Evolutionary conservation across 306 rosid species (phyloP).

Genomic region (Chamaecrista fasciculata): DNA sequence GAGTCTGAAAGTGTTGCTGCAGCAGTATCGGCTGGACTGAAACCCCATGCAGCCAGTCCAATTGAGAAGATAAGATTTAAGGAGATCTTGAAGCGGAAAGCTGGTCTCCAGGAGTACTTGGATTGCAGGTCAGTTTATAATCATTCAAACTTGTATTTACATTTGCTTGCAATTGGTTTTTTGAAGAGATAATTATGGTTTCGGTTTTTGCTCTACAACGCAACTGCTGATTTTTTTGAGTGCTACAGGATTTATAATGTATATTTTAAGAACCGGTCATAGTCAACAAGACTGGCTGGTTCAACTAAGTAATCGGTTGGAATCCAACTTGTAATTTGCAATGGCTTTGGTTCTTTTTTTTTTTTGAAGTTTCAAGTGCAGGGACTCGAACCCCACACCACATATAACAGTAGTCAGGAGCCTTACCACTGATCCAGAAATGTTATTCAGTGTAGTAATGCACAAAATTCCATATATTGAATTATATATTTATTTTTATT

Average conservation of each 20-base stretch:
- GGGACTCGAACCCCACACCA: too few relatives aligned
- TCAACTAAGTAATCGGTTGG: too few relatives aligned
- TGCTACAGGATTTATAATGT: slow-evolving; percentile 4
- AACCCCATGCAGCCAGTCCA: slow-evolving; percentile 75
- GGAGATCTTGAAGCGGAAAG: slow-evolving; percentile 87
- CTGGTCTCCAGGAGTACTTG: slow-evolving; percentile 89
- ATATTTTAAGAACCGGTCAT: background rate
- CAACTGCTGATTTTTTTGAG: background rate
- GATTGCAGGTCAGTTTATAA: slow-evolving; percentile 72
- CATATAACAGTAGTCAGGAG: too few relatives aligned
- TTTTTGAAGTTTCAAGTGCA: too few relatives aligned
- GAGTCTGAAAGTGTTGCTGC: slow-evolving; percentile 77
- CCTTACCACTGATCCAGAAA: too few relatives aligned
- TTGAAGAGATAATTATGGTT: slow-evolving; percentile 17
- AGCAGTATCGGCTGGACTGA: slow-evolving; percentile 89
- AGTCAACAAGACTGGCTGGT: too few relatives aligned
- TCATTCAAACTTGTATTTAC: slow-evolving; percentile 28
- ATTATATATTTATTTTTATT: too few relatives aligned
- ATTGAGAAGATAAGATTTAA: slow-evolving; percentile 89
- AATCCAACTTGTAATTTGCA: too few relatives aligned
- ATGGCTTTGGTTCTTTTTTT: too few relatives aligned
- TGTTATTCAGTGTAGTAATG: too few relatives aligned
- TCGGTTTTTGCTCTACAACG: slow-evolving; percentile 9
- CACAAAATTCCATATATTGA: too few relatives aligned
- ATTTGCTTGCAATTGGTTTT: slow-evolving; percentile 25